A percentile compares a stretch with the other conserved stretches of the same genome.
Evolutionary conservation across 495 filamentous ascomycete genomes (phyloP).

Genomic region (Penicillium bovifimosum): DNA sequence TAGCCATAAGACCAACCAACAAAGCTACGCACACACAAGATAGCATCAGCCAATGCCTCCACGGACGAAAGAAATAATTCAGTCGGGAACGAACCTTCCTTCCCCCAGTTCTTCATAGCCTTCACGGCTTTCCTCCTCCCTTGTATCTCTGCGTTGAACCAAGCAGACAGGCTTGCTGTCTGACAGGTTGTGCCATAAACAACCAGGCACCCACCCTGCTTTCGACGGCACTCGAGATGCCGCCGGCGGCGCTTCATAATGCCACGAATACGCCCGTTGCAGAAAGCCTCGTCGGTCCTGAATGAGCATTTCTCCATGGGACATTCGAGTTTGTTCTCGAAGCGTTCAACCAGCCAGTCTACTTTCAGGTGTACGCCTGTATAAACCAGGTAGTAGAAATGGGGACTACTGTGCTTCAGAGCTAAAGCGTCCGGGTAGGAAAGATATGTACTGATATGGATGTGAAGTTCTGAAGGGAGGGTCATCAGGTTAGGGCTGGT

Average conservation of each 20-base stretch:
- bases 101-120: conserved; percentile 5
- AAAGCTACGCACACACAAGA: neutral
- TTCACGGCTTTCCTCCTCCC: conserved; percentile 12
- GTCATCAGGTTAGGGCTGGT: conserved; percentile 21
- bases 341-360: conserved; percentile 60
- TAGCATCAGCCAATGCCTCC: neutral
- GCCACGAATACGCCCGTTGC: conserved; percentile 33
- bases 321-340: conserved; percentile 41
- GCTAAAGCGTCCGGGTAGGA: conserved; percentile 66
- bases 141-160: conserved; percentile 23
- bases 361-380: conserved; percentile 62
- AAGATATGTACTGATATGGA: conserved; percentile 76
- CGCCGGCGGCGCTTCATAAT: conserved; percentile 42
- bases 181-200: conserved; percentile 35
- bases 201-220: conserved; percentile 30
- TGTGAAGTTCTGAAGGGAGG: conserved; percentile 61
- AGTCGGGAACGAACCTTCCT: conserved; percentile 27
- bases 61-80: neutral
- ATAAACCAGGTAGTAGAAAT: conserved; percentile 59
- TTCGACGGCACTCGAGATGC: conserved; percentile 36
- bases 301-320: conserved; percentile 47
- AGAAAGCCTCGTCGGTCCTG: conserved; percentile 41
- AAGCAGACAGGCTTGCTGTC: conserved; percentile 24
- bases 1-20: neutral
- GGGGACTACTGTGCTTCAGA: conserved; percentile 57